Percentiles rank a stretch among this genome's conserved stretches.
Evolutionary conservation across 371 early-diverging fungal genomes (phyloP).

Genomic region (Rhizopus arrhizus): DNA sequence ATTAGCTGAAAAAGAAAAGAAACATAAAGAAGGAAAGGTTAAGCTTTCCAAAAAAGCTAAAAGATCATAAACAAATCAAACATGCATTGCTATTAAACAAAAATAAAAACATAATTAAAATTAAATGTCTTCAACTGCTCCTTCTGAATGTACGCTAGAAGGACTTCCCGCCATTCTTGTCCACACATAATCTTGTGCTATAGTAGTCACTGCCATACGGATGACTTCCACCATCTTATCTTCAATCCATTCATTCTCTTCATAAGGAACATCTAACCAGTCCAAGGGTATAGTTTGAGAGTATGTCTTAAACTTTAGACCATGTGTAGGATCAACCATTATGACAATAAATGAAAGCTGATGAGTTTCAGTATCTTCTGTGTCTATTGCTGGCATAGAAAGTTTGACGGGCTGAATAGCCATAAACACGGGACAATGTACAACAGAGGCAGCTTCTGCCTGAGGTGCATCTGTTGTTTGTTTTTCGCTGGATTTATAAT

Average conservation of each 20-base stretch:
- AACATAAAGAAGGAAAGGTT: slow-evolving; percentile 48
- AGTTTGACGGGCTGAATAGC: slow-evolving; percentile 64
- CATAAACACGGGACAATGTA: slow-evolving; percentile 67
- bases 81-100: background rate
- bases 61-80: slow-evolving; percentile 34
- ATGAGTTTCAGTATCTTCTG: slow-evolving; percentile 29
- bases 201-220: slow-evolving; percentile 56
- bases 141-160: slow-evolving; percentile 5
- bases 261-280: slow-evolving; percentile 67
- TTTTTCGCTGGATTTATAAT: slow-evolving; percentile 17
- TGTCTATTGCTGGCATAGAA: slow-evolving; percentile 22
- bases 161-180: slow-evolving; percentile 58
- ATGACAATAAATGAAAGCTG: slow-evolving; percentile 57
- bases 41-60: slow-evolving; percentile 57
- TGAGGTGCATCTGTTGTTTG: slow-evolving; percentile 31
- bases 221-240: slow-evolving; percentile 64
- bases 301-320: slow-evolving; percentile 58
- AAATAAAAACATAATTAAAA: background rate
- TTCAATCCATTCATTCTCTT: slow-evolving; percentile 74
- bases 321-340: slow-evolving; percentile 64
- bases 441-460: slow-evolving; percentile 51
- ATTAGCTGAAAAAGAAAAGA: slow-evolving; percentile 57
- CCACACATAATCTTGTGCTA: slow-evolving; percentile 75
- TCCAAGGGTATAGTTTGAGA: slow-evolving; percentile 62
- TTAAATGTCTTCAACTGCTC: slow-evolving; percentile 15